phyloP scores from a whole-genome alignment of 176 grass and related monocot species.

The Oryza coarctata region DNA sequence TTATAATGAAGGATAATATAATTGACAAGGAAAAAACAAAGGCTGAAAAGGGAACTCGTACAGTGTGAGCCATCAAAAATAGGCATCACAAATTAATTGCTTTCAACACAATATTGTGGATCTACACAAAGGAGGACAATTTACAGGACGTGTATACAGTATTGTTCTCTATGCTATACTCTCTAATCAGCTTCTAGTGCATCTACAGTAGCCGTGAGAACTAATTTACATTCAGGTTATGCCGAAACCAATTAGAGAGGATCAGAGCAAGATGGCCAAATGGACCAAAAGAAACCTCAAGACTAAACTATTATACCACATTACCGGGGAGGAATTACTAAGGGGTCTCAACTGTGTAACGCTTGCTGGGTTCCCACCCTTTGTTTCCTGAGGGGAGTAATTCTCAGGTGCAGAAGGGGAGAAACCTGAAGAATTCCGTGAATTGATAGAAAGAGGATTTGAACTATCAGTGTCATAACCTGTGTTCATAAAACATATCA shows the following conservation, averaged over 20 bases:
- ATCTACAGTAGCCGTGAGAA: slow-evolving; percentile 21
- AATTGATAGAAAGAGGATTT: slow-evolving; percentile 59
- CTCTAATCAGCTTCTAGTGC: slow-evolving; percentile 29
- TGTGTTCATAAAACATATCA: background rate
- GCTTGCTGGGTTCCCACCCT: slow-evolving; percentile 41
- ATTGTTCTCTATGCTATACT: slow-evolving; percentile 8
- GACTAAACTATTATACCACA: background rate
- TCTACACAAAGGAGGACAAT: slow-evolving; percentile 29
- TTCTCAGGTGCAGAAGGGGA: slow-evolving; percentile 41
- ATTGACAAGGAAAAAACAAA: background rate
- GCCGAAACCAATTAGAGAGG: background rate
- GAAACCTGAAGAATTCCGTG: slow-evolving; percentile 40
- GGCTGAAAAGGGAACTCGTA: background rate
- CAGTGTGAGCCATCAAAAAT: slow-evolving; percentile 29
- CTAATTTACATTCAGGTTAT: slow-evolving; percentile 24
- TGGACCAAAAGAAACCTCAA: slow-evolving; percentile 38
- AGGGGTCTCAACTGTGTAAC: slow-evolving; percentile 50
- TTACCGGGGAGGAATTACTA: slow-evolving; percentile 28
- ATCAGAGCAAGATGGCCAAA: slow-evolving; percentile 36
- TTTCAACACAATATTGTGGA: background rate
- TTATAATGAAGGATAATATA: background rate
- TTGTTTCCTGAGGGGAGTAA: slow-evolving; percentile 58
- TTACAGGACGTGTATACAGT: slow-evolving; percentile 22
- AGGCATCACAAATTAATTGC: slow-evolving; percentile 27
- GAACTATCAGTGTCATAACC: slow-evolving; percentile 61